These are phyloP conservation scores for Aspergillus sp. DNA, from an alignment of 2,329 filamentous ascomycete genomes.

Conservation along the genomic window DNA sequence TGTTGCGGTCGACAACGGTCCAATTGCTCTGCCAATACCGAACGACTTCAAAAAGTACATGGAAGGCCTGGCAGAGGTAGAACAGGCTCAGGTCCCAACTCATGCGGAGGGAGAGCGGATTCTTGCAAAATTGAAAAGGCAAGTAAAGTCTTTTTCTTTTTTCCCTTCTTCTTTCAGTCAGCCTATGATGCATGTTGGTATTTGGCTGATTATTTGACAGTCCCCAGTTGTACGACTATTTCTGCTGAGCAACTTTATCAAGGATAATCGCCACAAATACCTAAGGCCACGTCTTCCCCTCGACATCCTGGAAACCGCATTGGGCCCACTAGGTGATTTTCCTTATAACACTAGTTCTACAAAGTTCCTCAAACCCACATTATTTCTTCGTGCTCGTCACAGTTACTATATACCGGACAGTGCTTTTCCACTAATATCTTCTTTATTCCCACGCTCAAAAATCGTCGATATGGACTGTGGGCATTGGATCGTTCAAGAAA, in stretches of 20 bases:
- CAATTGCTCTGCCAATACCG: slow-evolving; percentile 16
- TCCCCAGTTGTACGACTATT: slow-evolving; percentile 3
- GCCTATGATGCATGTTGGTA: too few species aligned
- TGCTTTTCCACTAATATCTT: slow-evolving; percentile 27
- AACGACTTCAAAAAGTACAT: slow-evolving; percentile 56
- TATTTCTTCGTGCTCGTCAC: slow-evolving; percentile 22
- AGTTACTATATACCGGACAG: slow-evolving; percentile 55
- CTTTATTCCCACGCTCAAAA: slow-evolving; percentile 29
- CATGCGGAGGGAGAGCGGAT: slow-evolving; percentile 6
- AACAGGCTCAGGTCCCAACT: background rate
- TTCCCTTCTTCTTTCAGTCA: background rate
- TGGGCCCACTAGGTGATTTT: slow-evolving; percentile 4
- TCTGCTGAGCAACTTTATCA: slow-evolving; percentile 9
- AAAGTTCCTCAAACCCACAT: slow-evolving; percentile 26
- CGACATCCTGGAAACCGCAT: background rate
- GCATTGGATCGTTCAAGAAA: slow-evolving; percentile 37
- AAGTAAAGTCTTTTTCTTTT: background rate
- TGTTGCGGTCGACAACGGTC: slow-evolving; percentile 25
- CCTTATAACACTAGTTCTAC: slow-evolving; percentile 19
- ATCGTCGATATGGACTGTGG: slow-evolving; percentile 31
- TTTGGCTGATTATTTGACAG: background rate
- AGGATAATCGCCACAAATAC: background rate
- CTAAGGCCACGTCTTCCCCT: slow-evolving; percentile 2
- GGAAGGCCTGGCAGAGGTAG: slow-evolving; percentile 1
- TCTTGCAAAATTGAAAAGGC: slow-evolving; percentile 1